These are phyloP conservation scores for Bothriochloa decipiens DNA, from an alignment of 176 grass and related monocot genomes.

Conservation along the genomic window DNA sequence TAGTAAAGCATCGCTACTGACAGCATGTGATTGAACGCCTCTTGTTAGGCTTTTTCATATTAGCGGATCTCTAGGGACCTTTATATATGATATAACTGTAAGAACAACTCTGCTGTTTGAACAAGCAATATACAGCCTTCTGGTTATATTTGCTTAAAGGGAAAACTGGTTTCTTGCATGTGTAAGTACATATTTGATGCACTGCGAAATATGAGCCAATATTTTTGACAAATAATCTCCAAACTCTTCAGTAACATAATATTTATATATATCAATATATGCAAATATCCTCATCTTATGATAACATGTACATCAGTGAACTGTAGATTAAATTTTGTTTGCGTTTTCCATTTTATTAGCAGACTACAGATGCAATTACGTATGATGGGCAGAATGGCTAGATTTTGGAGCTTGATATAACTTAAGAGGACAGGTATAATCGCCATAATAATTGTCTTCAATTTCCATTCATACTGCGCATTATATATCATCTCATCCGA, in stretches of 20 bases:
- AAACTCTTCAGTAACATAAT: background rate
- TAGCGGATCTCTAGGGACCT: background rate
- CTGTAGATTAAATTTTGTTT: constrained; percentile 4
- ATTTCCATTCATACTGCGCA: constrained; percentile 29
- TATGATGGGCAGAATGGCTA: background rate
- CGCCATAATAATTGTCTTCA: constrained; percentile 10
- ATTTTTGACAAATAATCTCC: background rate
- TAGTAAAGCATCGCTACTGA: constrained; percentile 11
- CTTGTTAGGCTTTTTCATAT: background rate
- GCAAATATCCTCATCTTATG: background rate
- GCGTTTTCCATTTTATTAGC: background rate
- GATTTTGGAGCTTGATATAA: constrained; percentile 9
- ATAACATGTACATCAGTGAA: background rate
- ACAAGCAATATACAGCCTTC: background rate
- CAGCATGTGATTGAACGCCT: constrained; percentile 7
- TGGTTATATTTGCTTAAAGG: background rate
- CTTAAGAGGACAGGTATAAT: constrained; percentile 12
- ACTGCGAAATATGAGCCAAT: background rate
- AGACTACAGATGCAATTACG: background rate
- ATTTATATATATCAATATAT: background rate
- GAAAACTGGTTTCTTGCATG: background rate
- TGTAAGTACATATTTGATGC: background rate
- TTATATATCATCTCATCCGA: background rate
- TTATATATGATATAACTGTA: constrained; percentile 12
- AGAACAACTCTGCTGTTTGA: background rate